Conservation (phyloP, 2,329 filamentous ascomycete species). For the Corynespora cassiicola region DNA sequence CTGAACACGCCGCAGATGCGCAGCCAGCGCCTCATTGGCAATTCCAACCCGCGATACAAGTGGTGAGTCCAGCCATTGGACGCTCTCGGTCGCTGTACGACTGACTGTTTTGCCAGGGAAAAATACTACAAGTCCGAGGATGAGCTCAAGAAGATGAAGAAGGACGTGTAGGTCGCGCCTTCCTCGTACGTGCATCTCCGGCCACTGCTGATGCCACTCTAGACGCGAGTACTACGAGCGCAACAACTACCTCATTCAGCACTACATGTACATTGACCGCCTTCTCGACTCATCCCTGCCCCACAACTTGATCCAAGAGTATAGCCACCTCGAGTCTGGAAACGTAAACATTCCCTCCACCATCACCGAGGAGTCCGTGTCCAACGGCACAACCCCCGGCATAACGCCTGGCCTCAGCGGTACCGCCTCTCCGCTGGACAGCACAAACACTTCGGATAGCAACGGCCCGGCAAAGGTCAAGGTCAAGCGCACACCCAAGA, state of each 20-base stretch:
- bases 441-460: constrained; percentile 30
- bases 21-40: constrained; percentile 86
- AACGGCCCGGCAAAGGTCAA: constrained; percentile 43
- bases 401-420: constrained; percentile 20
- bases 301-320: constrained; percentile 89
- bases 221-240: constrained; percentile 86
- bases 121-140: constrained; percentile 84
- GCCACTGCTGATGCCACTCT: constrained; percentile 17
- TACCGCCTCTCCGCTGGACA: constrained; percentile 16
- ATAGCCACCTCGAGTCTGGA: constrained; percentile 68
- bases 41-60: constrained; percentile 82
- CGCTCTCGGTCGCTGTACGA: background rate
- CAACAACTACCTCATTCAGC: constrained; percentile 85
- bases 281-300: constrained; percentile 91
- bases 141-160: constrained; percentile 73
- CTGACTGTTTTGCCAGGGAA: constrained; percentile 60
- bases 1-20: constrained; percentile 71
- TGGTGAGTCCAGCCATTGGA: constrained; percentile 65
- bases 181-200: background rate
- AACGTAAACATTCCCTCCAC: constrained; percentile 72
- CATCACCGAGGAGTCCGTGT: constrained; percentile 71
- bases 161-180: constrained; percentile 63
- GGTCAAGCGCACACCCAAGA: constrained; percentile 70
- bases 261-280: constrained; percentile 92
- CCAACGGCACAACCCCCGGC: constrained; percentile 24